Percentiles rank a stretch among this genome's conserved stretches.
These are phyloP conservation scores for Abelmoschus esculentus DNA, from an alignment of 345 rosid species.

Conservation along the genomic window DNA sequence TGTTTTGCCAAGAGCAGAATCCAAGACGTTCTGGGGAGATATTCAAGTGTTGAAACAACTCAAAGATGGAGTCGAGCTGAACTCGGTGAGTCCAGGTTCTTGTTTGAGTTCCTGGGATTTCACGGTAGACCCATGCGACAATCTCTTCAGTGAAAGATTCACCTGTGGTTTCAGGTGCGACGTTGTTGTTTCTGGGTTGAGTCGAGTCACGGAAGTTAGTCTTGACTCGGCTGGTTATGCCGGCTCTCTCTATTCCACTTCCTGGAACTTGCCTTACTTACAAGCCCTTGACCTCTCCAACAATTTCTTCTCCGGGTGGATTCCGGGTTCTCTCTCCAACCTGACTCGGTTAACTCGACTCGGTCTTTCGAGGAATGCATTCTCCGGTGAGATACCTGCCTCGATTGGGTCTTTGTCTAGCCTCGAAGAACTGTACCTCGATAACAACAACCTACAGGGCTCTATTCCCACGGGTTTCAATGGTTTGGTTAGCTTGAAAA, in stretches of 20 bases:
- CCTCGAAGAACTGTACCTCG: conserved; percentile 59
- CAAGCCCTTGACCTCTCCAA: conserved; percentile 57
- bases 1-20: conserved; percentile 18
- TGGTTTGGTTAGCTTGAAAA: conserved; percentile 33
- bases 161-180: conserved; percentile 93
- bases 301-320: conserved; percentile 52
- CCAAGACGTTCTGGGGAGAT: conserved; percentile 58
- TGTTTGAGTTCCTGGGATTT: conserved; percentile 84
- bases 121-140: conserved; percentile 73
- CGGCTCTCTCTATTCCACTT: conserved; percentile 39
- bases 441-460: conserved; percentile 55
- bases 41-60: conserved; percentile 40
- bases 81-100: conserved; percentile 59
- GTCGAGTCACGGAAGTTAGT: conserved; percentile 65
- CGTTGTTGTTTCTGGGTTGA: conserved; percentile 25
- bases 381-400: conserved; percentile 56
- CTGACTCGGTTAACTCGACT: conserved; percentile 54
- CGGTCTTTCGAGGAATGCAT: conserved; percentile 49
- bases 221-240: conserved; percentile 83
- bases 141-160: conserved; percentile 59
- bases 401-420: conserved; percentile 46
- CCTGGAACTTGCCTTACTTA: conserved; percentile 56
- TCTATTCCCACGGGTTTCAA: conserved; percentile 46
- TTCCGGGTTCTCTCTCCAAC: conserved; percentile 47
- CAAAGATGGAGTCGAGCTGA: conserved; percentile 36